A percentile compares a stretch with the other conserved stretches of the same genome.
Evolutionary conservation across 1,139 yeast genomes (phyloP).

Genomic region (Debaryomyces fabryi): DNA sequence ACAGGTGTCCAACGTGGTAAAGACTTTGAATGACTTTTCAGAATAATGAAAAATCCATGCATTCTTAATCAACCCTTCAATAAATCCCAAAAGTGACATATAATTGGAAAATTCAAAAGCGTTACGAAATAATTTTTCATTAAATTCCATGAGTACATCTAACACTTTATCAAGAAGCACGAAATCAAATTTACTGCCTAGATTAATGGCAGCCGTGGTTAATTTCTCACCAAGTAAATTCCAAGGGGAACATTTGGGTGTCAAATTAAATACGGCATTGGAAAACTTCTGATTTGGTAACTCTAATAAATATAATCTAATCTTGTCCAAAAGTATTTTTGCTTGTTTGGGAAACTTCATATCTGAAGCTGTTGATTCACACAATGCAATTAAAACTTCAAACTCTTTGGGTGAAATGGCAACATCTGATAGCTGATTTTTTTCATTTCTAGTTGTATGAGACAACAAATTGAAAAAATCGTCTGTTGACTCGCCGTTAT

Average conservation of each 20-base stretch:
- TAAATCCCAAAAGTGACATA: constrained; percentile 48
- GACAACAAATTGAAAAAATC: constrained; percentile 30
- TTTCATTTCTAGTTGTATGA: constrained; percentile 20
- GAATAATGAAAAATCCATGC: constrained; percentile 36
- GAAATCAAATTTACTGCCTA: constrained; percentile 36
- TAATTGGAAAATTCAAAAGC: constrained; percentile 37
- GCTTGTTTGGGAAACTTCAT: constrained; percentile 51
- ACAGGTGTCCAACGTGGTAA: constrained; percentile 38
- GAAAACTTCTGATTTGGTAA: constrained; percentile 54
- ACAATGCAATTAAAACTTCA: constrained; percentile 71
- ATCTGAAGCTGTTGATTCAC: constrained; percentile 52
- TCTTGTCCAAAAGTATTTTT: constrained; percentile 49
- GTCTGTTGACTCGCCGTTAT: constrained; percentile 19
- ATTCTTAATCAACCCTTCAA: constrained; percentile 43
- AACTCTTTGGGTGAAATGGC: constrained; percentile 60
- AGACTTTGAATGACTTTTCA: constrained; percentile 34
- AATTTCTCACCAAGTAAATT: constrained; percentile 36
- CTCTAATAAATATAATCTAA: constrained; percentile 61
- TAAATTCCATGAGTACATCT: constrained; percentile 33
- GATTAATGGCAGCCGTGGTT: constrained; percentile 39
- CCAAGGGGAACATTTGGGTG: constrained; percentile 42
- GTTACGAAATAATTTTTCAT: constrained; percentile 27
- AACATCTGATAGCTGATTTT: constrained; percentile 25
- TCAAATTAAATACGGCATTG: constrained; percentile 21
- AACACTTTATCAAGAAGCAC: constrained; percentile 30